Percentiles rank a stretch among this genome's conserved stretches.
phyloP scores from a whole-genome alignment of 495 filamentous ascomycete genomes.

The Neurospora sp. region DNA sequence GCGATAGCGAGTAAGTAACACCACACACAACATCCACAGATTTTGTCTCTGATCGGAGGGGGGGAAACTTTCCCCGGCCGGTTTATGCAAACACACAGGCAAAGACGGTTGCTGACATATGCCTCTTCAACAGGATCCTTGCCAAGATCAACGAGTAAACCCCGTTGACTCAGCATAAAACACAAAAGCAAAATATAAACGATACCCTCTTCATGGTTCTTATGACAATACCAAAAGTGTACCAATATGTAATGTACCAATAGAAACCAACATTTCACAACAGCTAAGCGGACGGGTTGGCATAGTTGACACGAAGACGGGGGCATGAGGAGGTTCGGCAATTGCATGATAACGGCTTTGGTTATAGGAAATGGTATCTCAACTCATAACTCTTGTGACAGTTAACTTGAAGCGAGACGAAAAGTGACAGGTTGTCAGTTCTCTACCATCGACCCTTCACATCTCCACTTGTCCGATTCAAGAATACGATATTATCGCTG shows the following conservation, averaged over 20 bases:
- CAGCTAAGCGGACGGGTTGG: not conserved
- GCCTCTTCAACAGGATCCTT: constrained; percentile 46
- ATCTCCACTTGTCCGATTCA: not conserved
- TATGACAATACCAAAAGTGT: constrained; percentile 21
- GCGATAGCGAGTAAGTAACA: constrained; percentile 82
- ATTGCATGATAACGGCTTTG: not conserved
- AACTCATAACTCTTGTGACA: not conserved
- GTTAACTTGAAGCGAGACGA: not conserved
- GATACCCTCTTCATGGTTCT: constrained; percentile 23
- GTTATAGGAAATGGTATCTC: not conserved
- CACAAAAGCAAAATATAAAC: constrained; percentile 13
- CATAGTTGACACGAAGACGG: not conserved
- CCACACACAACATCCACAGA: not conserved
- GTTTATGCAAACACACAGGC: not conserved
- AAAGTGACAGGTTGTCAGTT: not conserved
- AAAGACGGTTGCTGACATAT: constrained; percentile 15
- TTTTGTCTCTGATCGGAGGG: not conserved
- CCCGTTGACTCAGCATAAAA: not conserved
- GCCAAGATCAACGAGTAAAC: constrained; percentile 83
- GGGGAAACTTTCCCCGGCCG: not conserved
- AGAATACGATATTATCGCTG: not conserved
- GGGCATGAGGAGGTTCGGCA: not conserved
- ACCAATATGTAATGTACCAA: constrained; percentile 22
- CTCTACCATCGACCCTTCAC: not conserved
- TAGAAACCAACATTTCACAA: constrained; percentile 7